Conservation (phyloP, 2,329 filamentous ascomycete species). For the Fusarium beomiforme region DNA sequence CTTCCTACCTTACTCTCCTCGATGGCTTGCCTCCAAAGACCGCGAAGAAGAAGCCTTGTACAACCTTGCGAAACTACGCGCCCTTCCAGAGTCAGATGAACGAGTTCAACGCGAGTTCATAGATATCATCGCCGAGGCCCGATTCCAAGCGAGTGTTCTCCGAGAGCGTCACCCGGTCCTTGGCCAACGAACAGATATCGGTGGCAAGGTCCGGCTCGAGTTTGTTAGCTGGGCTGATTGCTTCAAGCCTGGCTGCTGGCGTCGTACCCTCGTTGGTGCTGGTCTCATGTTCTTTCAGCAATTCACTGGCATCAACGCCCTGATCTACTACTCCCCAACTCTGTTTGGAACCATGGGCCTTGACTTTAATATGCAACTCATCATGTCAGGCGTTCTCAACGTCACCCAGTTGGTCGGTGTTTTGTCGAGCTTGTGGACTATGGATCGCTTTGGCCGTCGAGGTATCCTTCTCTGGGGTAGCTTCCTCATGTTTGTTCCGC, state of each 20-base stretch:
- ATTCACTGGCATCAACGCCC: slow-evolving; percentile 50
- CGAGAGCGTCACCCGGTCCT: slow-evolving; percentile 47
- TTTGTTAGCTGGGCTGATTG: slow-evolving; percentile 60
- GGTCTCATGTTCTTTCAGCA: slow-evolving; percentile 67
- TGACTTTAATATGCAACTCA: slow-evolving; percentile 44
- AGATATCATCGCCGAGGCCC: slow-evolving; percentile 41
- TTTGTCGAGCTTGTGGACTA: slow-evolving; percentile 56
- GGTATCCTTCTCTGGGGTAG: slow-evolving; percentile 42
- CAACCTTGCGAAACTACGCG: slow-evolving; percentile 37
- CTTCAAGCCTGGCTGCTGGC: slow-evolving; percentile 60
- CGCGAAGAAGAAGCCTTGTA: slow-evolving; percentile 39
- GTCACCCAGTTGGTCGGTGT: slow-evolving; percentile 50
- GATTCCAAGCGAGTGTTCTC: slow-evolving; percentile 43
- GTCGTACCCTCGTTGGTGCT: slow-evolving; percentile 56
- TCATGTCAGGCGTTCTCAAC: slow-evolving; percentile 47
- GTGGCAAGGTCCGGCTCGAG: slow-evolving; percentile 55
- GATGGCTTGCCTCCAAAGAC: slow-evolving; percentile 42
- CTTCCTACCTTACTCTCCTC: slow-evolving; percentile 43
- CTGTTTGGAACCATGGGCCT: slow-evolving; percentile 67
- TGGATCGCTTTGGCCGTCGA: slow-evolving; percentile 42
- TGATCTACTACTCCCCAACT: slow-evolving; percentile 67
- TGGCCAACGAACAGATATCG: slow-evolving; percentile 46
- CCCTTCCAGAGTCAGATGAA: slow-evolving; percentile 32
- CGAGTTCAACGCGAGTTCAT: slow-evolving; percentile 39
- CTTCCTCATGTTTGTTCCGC: slow-evolving; percentile 42